A percentile compares a stretch with the other conserved stretches of the same genome.
Evolutionary conservation across 352 stramenopile species (phyloP).

Genomic region (Pythium pyrilobum): DNA sequence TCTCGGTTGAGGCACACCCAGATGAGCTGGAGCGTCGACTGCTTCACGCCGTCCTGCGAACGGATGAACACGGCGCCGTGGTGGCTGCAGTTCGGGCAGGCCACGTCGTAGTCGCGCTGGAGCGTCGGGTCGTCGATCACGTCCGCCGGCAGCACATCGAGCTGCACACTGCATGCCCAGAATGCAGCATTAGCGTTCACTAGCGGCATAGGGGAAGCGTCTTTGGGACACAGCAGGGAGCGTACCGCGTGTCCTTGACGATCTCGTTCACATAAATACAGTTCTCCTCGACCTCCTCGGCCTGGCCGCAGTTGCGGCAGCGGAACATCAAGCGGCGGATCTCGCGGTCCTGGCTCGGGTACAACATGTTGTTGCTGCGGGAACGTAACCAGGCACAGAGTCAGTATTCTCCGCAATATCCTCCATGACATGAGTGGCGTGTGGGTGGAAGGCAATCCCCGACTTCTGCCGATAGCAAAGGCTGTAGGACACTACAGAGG

Average conservation of each 20-base stretch:
- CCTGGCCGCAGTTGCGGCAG: constrained; percentile 83
- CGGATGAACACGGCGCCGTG: constrained; percentile 85
- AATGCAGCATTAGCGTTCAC: neutral
- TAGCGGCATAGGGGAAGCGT: too few relatives aligned
- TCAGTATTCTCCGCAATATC: neutral
- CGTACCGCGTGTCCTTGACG: constrained; percentile 83
- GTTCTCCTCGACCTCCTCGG: constrained; percentile 83
- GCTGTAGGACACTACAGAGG: too few relatives aligned
- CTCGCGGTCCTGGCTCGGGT: constrained; percentile 85
- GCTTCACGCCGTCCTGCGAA: constrained; percentile 85
- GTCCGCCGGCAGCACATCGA: constrained; percentile 81
- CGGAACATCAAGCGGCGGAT: constrained; percentile 81
- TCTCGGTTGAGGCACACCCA: constrained; percentile 88
- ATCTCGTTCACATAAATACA: constrained; percentile 92
- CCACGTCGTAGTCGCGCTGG: constrained; percentile 84
- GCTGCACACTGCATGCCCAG: constrained; percentile 45
- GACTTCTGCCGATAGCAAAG: neutral
- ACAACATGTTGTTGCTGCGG: constrained; percentile 89
- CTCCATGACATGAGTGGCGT: neutral
- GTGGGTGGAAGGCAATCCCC: too few relatives aligned
- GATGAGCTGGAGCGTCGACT: constrained; percentile 82
- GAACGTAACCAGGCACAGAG: neutral
- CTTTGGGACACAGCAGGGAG: neutral
- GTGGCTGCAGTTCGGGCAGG: constrained; percentile 69
- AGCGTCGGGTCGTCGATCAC: constrained; percentile 87